Evolutionary conservation across 257 asterid genomes (phyloP), one percentile per base, ranked within the genome.

Genomic region (Coffea canephora): DNA sequence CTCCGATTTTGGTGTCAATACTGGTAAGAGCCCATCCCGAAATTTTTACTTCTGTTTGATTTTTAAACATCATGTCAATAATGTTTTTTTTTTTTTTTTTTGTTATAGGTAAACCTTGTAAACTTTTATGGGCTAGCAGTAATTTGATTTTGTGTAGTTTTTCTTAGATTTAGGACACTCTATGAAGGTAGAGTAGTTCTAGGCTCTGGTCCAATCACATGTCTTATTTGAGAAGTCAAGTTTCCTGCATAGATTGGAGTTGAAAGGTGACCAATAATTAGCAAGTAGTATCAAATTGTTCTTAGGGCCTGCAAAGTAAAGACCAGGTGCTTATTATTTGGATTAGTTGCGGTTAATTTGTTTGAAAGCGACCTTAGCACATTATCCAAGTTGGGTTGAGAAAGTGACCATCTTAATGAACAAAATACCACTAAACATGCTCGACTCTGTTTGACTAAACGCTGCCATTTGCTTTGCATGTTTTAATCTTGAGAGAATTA

Each of bases 1-100:
- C 92, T 94, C 83, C 83, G 97, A 10, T 94, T 90, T 75, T 94
- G 98, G 98, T 94, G 98, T 75, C 98, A 90, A 84, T 94, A 94
- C 78, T 94, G 98, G 98, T 94, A 88, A 84, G 86, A 77, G 2
- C 1, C 41, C 55, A 23, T 21, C 10, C n/a, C 69, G 31, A 39
- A 39, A 59, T 27, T 62, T 64, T 31, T 68, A 4, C 19, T 0
- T 52, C 54, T 52, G 48, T 41, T 52, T 71, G 14, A 54, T 57
- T 2, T 50, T 1, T 27, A 27, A 27, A 25, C 5, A 64, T 9
- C 5, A 46, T 21, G 13, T 19, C 31, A 27, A 27, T 27, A 0
- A n/a, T n/a, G n/a, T n/a, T n/a, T n/a, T n/a, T n/a, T 52, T 57
- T 54, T 64, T 41, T 39, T 39, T 39, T 39, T 39, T 39, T 39